These are phyloP conservation scores for Salvia splendens DNA, from an alignment of 257 asterid species.

Conservation along the genomic window DNA sequence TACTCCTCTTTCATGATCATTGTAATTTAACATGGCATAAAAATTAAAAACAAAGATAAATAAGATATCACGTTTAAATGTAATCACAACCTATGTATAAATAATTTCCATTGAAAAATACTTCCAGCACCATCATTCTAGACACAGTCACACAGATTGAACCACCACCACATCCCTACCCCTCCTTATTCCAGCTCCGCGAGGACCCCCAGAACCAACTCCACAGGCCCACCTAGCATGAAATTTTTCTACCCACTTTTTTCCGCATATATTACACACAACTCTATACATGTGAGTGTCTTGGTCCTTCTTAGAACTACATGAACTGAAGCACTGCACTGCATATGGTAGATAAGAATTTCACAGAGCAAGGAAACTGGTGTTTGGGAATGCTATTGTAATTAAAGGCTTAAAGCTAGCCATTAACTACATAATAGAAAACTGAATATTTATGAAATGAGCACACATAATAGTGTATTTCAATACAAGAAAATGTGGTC, in stretches of 20 bases:
- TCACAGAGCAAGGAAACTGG: not conserved
- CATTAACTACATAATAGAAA: not conserved
- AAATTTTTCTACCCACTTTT: not conserved
- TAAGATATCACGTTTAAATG: not conserved
- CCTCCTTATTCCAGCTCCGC: not conserved
- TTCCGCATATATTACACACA: not conserved
- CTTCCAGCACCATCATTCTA: not conserved
- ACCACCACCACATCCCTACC: not conserved
- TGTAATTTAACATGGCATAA: not conserved
- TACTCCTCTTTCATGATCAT: not conserved
- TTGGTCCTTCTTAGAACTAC: conserved; percentile 12
- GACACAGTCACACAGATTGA: not conserved
- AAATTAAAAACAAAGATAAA: not conserved
- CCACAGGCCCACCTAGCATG: not conserved
- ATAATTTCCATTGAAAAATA: not conserved
- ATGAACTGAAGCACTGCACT: not conserved
- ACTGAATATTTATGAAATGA: not conserved
- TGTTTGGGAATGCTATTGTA: not conserved
- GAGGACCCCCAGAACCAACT: not conserved
- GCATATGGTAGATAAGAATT: not conserved
- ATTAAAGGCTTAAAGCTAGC: not conserved
- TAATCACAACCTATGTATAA: not conserved
- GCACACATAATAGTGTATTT: not conserved
- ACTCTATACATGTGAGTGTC: not conserved
- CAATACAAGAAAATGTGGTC: not conserved